These are phyloP conservation scores for Trichoderma sp. DNA, from an alignment of 2,329 filamentous ascomycete genomes.

Conservation along the genomic window DNA sequence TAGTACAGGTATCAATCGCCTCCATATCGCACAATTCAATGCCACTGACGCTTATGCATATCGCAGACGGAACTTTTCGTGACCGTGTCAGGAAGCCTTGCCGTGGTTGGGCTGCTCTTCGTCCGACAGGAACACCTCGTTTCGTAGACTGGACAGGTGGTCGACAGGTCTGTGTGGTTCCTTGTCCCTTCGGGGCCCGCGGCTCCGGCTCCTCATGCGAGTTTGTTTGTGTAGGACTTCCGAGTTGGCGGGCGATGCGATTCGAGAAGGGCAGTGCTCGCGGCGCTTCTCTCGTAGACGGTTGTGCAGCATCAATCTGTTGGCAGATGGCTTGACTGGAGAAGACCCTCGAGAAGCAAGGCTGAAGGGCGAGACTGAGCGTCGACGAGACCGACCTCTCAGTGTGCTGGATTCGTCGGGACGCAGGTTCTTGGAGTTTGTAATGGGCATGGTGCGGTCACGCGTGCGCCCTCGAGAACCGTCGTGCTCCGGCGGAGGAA, in stretches of 20 bases:
- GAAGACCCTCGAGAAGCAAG: conserved; percentile 42
- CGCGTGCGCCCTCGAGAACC: conserved; percentile 45
- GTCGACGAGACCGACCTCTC: conserved; percentile 46
- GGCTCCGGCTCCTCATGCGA: conserved; percentile 45
- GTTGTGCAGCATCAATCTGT: conserved; percentile 47
- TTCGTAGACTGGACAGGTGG: conserved; percentile 40
- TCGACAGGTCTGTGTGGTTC: conserved; percentile 38
- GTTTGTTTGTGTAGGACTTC: conserved; percentile 42
- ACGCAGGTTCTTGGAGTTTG: conserved; percentile 40
- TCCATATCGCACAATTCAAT: conserved; percentile 1
- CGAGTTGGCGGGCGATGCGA: conserved; percentile 42
- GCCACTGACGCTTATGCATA: conserved; percentile 4
- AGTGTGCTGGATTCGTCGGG: conserved; percentile 49
- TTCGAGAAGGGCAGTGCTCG: conserved; percentile 49
- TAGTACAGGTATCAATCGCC: conserved; percentile 19
- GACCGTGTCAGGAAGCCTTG: conserved; percentile 14
- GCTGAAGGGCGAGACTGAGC: conserved; percentile 44
- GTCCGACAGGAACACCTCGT: conserved; percentile 39
- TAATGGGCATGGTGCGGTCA: conserved; percentile 44
- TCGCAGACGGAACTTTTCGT: neutral
- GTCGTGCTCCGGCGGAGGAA: conserved; percentile 37
- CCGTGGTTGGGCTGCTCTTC: conserved; percentile 21
- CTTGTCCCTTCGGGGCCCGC: conserved; percentile 39
- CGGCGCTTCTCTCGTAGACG: conserved; percentile 47
- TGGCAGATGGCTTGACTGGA: conserved; percentile 45